phyloP scores from a whole-genome alignment of 257 asterid species.

The Eustoma russellianum region DNA sequence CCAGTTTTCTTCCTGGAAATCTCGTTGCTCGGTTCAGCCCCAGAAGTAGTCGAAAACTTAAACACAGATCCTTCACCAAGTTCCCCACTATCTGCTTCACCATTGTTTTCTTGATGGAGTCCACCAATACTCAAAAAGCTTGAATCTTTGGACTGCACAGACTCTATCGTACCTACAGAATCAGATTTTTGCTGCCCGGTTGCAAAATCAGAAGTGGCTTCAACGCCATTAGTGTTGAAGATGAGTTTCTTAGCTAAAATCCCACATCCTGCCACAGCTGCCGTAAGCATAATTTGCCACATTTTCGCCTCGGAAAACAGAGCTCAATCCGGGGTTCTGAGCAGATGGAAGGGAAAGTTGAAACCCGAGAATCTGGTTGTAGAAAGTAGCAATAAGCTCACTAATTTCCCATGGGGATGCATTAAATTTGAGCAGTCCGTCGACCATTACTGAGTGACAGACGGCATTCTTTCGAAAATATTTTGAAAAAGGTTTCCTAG shows the following conservation, averaged over 20 bases:
- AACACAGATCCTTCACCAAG: slow-evolving; percentile 28
- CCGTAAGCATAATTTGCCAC: slow-evolving; percentile 68
- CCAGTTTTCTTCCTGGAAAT: slow-evolving; percentile 25
- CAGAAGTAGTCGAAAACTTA: slow-evolving; percentile 44
- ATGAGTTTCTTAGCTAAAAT: slow-evolving; percentile 60
- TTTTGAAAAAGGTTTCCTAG: too few species aligned
- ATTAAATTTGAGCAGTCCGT: not conserved
- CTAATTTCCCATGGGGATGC: not conserved
- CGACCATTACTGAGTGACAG: slow-evolving; percentile 9
- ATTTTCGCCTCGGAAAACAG: slow-evolving; percentile 16
- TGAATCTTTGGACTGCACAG: slow-evolving; percentile 21
- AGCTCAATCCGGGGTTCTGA: slow-evolving; percentile 3
- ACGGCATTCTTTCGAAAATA: not conserved
- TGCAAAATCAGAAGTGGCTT: slow-evolving; percentile 19
- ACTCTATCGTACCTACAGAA: not conserved
- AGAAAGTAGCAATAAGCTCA: too few species aligned
- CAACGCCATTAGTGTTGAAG: slow-evolving; percentile 18
- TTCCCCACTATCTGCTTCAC: slow-evolving; percentile 14
- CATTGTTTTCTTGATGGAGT: slow-evolving; percentile 10
- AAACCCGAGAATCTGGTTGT: not conserved
- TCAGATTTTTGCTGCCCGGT: slow-evolving; percentile 12
- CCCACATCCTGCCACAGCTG: slow-evolving; percentile 75
- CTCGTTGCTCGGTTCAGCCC: slow-evolving; percentile 17
- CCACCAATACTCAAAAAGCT: slow-evolving; percentile 10
- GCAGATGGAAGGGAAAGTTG: not conserved